Percentiles rank a stretch among this genome's conserved stretches.
Conservation (phyloP, 208 protist genomes). For the Balamuthia mandrillaris region DNA sequence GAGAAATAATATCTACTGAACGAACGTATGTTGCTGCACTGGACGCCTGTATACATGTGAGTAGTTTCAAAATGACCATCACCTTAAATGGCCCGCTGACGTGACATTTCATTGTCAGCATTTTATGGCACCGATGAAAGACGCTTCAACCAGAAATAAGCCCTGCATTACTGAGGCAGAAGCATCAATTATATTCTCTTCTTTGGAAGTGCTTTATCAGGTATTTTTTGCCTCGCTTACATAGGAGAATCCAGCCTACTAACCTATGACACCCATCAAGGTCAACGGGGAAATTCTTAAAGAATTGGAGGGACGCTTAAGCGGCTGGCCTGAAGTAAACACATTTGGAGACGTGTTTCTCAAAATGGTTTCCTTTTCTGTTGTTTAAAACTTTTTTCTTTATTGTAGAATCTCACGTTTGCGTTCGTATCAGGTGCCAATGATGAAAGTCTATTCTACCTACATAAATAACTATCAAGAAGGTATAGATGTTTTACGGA, state of each 20-base stretch:
- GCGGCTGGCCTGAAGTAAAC: conserved; percentile 13
- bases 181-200: background rate
- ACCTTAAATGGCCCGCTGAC: too few species aligned
- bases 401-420: too few species aligned
- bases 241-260: background rate
- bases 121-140: background rate
- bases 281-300: background rate
- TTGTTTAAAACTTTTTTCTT: background rate
- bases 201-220: conserved; percentile 6
- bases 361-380: background rate
- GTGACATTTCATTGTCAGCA: too few species aligned
- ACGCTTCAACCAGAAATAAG: background rate
- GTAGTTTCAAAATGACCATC: background rate
- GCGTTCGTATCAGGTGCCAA: too few species aligned
- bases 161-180: conserved; percentile 1
- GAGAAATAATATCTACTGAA: conserved; percentile 6
- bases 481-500: too few species aligned
- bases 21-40: background rate
- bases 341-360: conserved; percentile 33
- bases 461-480: too few species aligned
- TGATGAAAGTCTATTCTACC: too few species aligned
- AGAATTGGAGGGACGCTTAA: background rate
- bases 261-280: background rate
- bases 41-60: background rate
- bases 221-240: background rate